phyloP scores from a whole-genome alignment of 1,284 basidiomycete genomes.

The Baeospora myosura region DNA sequence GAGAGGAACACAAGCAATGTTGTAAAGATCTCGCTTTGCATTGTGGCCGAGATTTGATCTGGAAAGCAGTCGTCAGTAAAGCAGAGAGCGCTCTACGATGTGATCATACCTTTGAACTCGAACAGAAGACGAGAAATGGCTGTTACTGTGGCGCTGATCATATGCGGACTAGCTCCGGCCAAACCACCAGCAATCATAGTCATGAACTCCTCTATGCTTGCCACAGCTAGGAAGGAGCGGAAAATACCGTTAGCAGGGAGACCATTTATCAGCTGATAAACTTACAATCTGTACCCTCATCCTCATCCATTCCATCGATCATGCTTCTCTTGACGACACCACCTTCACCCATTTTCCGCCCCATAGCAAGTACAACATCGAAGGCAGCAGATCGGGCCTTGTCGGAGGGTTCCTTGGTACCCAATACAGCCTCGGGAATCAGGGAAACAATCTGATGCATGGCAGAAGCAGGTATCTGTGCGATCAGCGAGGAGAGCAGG shows the following conservation, averaged over 20 bases:
- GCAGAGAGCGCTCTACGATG: neutral
- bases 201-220: slow-evolving; percentile 87
- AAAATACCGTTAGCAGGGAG: slow-evolving; percentile 5
- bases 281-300: slow-evolving; percentile 49
- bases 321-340: slow-evolving; percentile 76
- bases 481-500: slow-evolving; percentile 71
- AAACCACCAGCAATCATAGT: slow-evolving; percentile 97
- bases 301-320: slow-evolving; percentile 78
- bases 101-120: slow-evolving; percentile 80
- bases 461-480: slow-evolving; percentile 60
- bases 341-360: slow-evolving; percentile 83
- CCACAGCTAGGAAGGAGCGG: slow-evolving; percentile 43
- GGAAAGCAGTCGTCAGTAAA: slow-evolving; percentile 2
- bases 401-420: slow-evolving; percentile 96
- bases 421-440: slow-evolving; percentile 94
- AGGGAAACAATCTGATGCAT: slow-evolving; percentile 85
- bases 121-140: slow-evolving; percentile 91
- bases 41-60: slow-evolving; percentile 71
- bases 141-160: slow-evolving; percentile 96
- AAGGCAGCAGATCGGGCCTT: slow-evolving; percentile 87
- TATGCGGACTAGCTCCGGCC: slow-evolving; percentile 90
- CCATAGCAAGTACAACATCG: slow-evolving; percentile 88
- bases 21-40: slow-evolving; percentile 80
- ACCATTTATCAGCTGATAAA: slow-evolving; percentile 7
- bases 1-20: slow-evolving; percentile 88